A percentile compares a stretch with the other conserved stretches of the same genome.
These are phyloP conservation scores for Choricystis sp. DNA, from an alignment of 139 green algal species.

Conservation along the genomic window DNA sequence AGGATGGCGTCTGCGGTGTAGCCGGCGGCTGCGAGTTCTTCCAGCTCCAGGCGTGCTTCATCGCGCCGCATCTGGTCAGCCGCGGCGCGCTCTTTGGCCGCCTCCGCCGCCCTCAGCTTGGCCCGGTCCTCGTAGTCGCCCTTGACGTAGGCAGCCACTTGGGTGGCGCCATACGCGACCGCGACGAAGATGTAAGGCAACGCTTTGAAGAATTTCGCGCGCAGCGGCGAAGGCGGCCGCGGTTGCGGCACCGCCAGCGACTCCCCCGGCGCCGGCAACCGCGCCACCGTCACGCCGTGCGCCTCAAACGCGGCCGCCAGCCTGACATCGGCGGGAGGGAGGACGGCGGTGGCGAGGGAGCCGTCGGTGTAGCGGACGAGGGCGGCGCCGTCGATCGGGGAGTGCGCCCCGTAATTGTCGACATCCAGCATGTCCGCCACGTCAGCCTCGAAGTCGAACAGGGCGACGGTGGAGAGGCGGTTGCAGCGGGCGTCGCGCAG, in stretches of 20 bases:
- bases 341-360: neutral
- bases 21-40: constrained; percentile 4
- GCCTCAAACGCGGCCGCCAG: constrained; percentile 8
- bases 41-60: constrained; percentile 5
- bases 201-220: neutral
- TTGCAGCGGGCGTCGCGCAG: neutral
- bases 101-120: constrained; percentile 28
- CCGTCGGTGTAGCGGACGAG: neutral
- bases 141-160: constrained; percentile 13
- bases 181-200: neutral
- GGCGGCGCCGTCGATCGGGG: neutral
- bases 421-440: neutral
- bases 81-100: constrained; percentile 10
- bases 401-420: neutral
- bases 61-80: constrained; percentile 11
- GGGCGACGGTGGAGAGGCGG: neutral
- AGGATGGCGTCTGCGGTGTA: constrained; percentile 2
- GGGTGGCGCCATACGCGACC: neutral
- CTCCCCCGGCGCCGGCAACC: neutral
- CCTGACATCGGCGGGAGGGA: constrained; percentile 1
- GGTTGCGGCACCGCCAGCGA: neutral
- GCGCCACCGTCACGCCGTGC: neutral
- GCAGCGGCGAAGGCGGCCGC: neutral
- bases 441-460: neutral
- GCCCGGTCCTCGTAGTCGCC: constrained; percentile 35